These are phyloP conservation scores for Truncatella angustata DNA, from an alignment of 2,329 filamentous ascomycete genomes.

Conservation along the genomic window DNA sequence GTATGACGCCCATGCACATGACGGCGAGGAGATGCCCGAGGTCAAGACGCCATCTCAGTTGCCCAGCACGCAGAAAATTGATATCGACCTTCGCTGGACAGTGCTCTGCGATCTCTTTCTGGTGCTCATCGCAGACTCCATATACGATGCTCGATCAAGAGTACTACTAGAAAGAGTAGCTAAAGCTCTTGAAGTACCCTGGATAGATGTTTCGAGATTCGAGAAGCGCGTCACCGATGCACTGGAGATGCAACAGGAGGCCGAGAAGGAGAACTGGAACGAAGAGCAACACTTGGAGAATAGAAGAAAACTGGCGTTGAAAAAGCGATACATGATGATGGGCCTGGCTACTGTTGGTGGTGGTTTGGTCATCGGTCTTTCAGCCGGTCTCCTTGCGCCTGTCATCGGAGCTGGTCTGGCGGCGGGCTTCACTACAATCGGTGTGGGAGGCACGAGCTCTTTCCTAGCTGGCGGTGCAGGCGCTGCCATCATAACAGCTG, in stretches of 20 bases:
- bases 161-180: slow-evolving; percentile 81
- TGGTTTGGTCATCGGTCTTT: slow-evolving; percentile 90
- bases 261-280: slow-evolving; percentile 96
- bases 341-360: slow-evolving; percentile 94
- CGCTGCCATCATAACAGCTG: slow-evolving; percentile 89
- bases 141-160: slow-evolving; percentile 87
- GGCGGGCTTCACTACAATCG: slow-evolving; percentile 92
- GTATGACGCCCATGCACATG: slow-evolving; percentile 61
- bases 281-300: slow-evolving; percentile 91
- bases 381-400: slow-evolving; percentile 85
- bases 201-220: slow-evolving; percentile 93
- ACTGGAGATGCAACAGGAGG: slow-evolving; percentile 94
- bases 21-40: slow-evolving; percentile 70
- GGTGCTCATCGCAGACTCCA: slow-evolving; percentile 91
- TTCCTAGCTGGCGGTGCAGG: slow-evolving; percentile 92
- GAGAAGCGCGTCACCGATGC: slow-evolving; percentile 97
- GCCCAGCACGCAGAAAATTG: slow-evolving; percentile 77
- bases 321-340: slow-evolving; percentile 89
- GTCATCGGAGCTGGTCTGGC: slow-evolving; percentile 93
- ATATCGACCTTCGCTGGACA: slow-evolving; percentile 96
- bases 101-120: slow-evolving; percentile 94
- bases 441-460: slow-evolving; percentile 80
- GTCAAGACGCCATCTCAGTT: slow-evolving; percentile 82
- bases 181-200: slow-evolving; percentile 74
- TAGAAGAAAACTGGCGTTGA: slow-evolving; percentile 77